Base-by-base conservation (phyloP, 495 filamentous ascomycete species). In the Penicillium coprophilum region DNA sequence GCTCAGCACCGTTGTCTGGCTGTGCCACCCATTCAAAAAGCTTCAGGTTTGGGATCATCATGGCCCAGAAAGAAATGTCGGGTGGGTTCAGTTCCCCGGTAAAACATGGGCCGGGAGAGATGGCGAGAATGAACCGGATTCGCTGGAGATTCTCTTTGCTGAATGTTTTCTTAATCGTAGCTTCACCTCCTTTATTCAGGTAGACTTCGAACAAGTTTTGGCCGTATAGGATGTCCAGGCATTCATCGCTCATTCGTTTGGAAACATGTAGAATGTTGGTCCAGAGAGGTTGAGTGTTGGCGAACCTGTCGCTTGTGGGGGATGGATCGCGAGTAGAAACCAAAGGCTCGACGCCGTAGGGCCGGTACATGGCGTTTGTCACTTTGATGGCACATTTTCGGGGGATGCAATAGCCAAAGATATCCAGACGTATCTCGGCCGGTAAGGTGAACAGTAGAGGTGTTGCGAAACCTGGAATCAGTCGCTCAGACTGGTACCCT, bases 221-320 rank as follows among this genome's bases (percentile, higher is more conserved):
- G 17, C 46, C 46, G 5, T 49, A 49, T 10, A 49, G 46, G 11
- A 49, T 34, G 9, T 36, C 5, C 19, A 49, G 13, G 19, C 46
- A 36, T 23, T 49, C 46, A 6, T 36, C 46, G 20, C 30, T 49
- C 46, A 49, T 49, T 23, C 23, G 46, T 23, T 34, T 34, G 11
- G 30, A 49, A 6, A 49, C 31, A 23, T 32, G 28, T 8, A 49
- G 11, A 15, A 49, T 34, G 20, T 13, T 24, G 8, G 31, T 49
- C 46, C 46, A 49, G 30, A 0, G 46, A 10, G 46, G 46, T 1
- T 7, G 21, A 11, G 28, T 32, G 11, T 49, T 49, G 7, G 6
- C 11, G 34, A 49, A 49, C 30, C 6, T 21, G 31, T 49, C 46
- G 4, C 28, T 4, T 3, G 19, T 4, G 28, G 17, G 1, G 10